Percentiles rank a stretch among this genome's conserved stretches.
Conservation (phyloP, 192 early-diverging fungal species). For the Coemansia sp. region DNA sequence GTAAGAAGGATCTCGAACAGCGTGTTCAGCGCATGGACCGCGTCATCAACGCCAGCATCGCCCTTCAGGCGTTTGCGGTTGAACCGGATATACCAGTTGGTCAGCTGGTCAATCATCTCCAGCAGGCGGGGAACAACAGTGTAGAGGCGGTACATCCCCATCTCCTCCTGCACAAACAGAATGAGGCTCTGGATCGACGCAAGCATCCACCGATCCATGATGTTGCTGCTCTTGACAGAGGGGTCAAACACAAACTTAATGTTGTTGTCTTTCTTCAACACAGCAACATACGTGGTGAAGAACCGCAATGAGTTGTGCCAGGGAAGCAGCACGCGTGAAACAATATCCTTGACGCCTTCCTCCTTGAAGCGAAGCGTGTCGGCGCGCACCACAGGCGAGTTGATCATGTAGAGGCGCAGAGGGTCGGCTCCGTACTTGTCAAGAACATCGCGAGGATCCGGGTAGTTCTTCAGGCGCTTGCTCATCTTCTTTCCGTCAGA, state of each 20-base stretch:
- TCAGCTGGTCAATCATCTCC: conserved; percentile 87
- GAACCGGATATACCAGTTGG: conserved; percentile 99
- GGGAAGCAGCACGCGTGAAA: conserved; percentile 92
- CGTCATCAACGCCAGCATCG: conserved; percentile 85
- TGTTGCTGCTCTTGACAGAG: conserved; percentile 73
- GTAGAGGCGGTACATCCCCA: conserved; percentile 95
- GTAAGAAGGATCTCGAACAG: conserved; percentile 96
- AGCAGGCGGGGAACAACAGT: conserved; percentile 94
- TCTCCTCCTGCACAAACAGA: conserved; percentile 89
- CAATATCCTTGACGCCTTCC: conserved; percentile 94
- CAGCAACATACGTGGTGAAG: conserved; percentile 86
- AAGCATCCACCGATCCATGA: conserved; percentile 98
- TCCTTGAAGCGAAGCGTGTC: conserved; percentile 95
- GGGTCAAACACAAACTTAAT: conserved; percentile 82
- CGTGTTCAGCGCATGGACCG: conserved; percentile 83
- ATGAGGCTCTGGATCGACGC: conserved; percentile 94
- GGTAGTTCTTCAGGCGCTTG: conserved; percentile 98
- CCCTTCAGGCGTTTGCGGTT: conserved; percentile 98
- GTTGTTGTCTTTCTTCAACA: conserved; percentile 79
- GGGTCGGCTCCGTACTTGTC: conserved; percentile 92
- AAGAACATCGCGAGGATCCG: conserved; percentile 82
- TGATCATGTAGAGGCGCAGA: conserved; percentile 93
- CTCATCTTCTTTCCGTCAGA: conserved; percentile 99
- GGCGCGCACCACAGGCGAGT: conserved; percentile 95
- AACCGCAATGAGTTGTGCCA: conserved; percentile 99